Evolutionary conservation across 169 alveolate species (phyloP).

Genomic region (Toxoplasma gondii): DNA sequence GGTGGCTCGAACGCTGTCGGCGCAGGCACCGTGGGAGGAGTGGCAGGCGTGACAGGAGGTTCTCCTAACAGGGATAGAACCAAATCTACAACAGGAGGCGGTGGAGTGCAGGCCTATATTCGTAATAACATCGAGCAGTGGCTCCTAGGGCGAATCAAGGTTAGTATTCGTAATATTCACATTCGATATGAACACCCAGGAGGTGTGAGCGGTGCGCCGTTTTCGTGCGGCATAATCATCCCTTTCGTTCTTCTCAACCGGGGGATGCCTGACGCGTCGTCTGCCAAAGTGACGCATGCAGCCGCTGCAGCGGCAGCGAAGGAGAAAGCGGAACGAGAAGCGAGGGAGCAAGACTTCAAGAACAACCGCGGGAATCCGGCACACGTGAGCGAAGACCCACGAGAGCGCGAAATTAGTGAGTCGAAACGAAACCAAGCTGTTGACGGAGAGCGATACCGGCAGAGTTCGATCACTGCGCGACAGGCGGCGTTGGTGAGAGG

Average conservation of each 20-base stretch:
- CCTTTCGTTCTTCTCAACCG: slow-evolving; percentile 26
- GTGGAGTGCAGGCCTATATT: slow-evolving; percentile 33
- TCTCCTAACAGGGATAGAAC: neutral
- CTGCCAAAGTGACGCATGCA: slow-evolving; percentile 1
- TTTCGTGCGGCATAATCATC: slow-evolving; percentile 29
- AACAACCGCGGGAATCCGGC: neutral
- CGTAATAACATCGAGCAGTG: slow-evolving; percentile 34
- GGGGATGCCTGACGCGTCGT: neutral
- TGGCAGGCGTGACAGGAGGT: neutral
- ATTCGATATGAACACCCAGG: slow-evolving; percentile 33
- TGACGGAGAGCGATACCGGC: neutral
- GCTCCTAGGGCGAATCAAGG: slow-evolving; percentile 25
- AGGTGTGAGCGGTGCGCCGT: slow-evolving; percentile 30
- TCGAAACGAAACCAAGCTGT: neutral
- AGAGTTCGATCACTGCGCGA: neutral
- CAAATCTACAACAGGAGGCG: neutral
- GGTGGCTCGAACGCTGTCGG: no score
- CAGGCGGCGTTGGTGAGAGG: neutral
- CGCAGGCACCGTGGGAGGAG: no score
- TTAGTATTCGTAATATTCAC: slow-evolving; percentile 12
- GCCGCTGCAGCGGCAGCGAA: slow-evolving; percentile 23
- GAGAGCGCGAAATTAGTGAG: neutral
- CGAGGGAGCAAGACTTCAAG: neutral
- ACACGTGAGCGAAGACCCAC: neutral
- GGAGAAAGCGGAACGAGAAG: neutral